A percentile compares a stretch with the other conserved stretches of the same genome.
Conservation (phyloP, 1,139 yeast genomes). For the Suhomyces bolitotheri region DNA sequence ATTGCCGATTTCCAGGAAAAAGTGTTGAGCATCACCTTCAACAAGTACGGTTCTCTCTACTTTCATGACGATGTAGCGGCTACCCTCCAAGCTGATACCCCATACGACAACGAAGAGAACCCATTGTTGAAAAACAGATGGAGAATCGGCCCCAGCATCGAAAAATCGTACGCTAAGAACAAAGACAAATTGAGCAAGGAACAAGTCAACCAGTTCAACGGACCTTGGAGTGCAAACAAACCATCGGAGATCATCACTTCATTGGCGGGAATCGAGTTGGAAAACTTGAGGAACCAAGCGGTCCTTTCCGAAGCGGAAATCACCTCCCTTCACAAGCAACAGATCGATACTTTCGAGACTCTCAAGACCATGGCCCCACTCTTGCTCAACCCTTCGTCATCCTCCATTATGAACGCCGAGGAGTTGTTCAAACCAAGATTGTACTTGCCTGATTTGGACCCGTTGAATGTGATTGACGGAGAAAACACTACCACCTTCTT, state of each 20-base stretch:
- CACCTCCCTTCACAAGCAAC: conserved; percentile 38
- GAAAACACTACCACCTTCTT: conserved; percentile 50
- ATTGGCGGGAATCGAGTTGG: conserved; percentile 68
- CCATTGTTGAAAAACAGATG: conserved; percentile 63
- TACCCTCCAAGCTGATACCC: conserved; percentile 41
- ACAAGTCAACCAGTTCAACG: conserved; percentile 51
- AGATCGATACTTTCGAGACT: conserved; percentile 60
- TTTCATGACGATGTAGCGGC: conserved; percentile 61
- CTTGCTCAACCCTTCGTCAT: conserved; percentile 52
- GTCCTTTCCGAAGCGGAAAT: conserved; percentile 6
- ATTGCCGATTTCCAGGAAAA: conserved; percentile 60
- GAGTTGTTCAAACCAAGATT: conserved; percentile 74
- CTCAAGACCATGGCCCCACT: conserved; percentile 54
- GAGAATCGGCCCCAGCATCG: conserved; percentile 90
- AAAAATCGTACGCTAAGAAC: conserved; percentile 72
- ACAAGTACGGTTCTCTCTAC: conserved; percentile 78
- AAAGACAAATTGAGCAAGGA: conserved; percentile 49
- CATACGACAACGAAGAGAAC: conserved; percentile 68
- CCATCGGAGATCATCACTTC: conserved; percentile 63
- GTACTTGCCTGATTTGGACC: conserved; percentile 82
- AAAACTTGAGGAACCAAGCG: conserved; percentile 40
- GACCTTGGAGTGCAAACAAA: conserved; percentile 70
- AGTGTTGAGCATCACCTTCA: conserved; percentile 56
- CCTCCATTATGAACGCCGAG: conserved; percentile 56
- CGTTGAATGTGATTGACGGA: conserved; percentile 66